Base-by-base conservation (phyloP, 192 early-diverging fungal genomes). In the Mortierella hygrophila region DNA sequence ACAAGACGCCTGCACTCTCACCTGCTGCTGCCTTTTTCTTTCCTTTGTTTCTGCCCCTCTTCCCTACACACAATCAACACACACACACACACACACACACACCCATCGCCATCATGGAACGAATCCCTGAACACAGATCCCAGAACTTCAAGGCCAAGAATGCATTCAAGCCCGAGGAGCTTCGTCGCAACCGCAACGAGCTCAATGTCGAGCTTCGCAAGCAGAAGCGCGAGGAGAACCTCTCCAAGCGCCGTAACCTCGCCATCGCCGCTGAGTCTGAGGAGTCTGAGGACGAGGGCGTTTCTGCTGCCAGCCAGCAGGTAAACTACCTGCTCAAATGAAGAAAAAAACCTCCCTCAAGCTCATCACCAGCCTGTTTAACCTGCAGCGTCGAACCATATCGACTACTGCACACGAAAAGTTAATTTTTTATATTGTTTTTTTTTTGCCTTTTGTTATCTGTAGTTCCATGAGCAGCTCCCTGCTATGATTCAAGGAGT, bases 161-260 rank as follows among this genome's bases (percentile, higher is more conserved):
- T 76, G 88, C 91, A 69, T 94, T 98, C 89, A 95, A 96, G 88
- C 88, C 94, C 70, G 98, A 99, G 57, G 98, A 99, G 84, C 84
- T 98, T 71, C 92, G 98, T 69, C 94, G 97, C 75, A 95, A 97
- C 57, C 94, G 98, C 72, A 98, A 98, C 85, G 97, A 97, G 73
- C 94, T 95, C 72, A 94, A 95, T 65, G 95, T 98, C 16, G 97
- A 98, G 91, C 95, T 99, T 88, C 92, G 98, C 70, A 96, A 97
- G 87, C 96, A 98, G 89, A 98, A 99, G 93, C 94, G 96, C 70
- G 97, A 98, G 83, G 98, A 99, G 90, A 93, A 93, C 32, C 85
- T 99, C 57, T 92, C 95, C 76, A 99, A 99, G 92, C 94, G 97
- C 87, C 92, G 98, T 69, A 98, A 99, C 89, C 89, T 98, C 71